Conservation (phyloP, 164 flowering plant genomes). For the Stephania cephalantha region DNA sequence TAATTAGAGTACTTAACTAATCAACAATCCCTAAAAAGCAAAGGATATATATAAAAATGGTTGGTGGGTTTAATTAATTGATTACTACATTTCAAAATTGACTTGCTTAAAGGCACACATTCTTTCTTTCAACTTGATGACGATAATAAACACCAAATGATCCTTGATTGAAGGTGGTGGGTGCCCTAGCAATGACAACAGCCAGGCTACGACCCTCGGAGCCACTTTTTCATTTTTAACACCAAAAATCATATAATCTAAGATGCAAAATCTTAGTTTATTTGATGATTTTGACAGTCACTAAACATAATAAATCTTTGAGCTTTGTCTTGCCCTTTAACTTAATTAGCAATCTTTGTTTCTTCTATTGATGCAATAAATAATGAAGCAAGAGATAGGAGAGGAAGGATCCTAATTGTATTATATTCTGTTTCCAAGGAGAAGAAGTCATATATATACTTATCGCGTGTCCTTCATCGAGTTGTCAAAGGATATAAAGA, state of each 20-base stretch:
- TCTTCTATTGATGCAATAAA: not conserved
- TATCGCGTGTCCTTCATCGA: not conserved
- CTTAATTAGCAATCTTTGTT: conserved; percentile 1
- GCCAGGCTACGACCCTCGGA: conserved; percentile 30
- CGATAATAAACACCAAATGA: conserved; percentile 18
- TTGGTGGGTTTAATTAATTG: not conserved
- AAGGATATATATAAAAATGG: not conserved
- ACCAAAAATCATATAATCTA: not conserved
- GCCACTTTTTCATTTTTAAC: conserved; percentile 14
- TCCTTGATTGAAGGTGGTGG: conserved; percentile 32
- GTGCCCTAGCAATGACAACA: conserved; percentile 30
- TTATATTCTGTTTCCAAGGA: conserved; percentile 23
- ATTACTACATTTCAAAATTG: not conserved
- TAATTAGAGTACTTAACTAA: too few relatives aligned
- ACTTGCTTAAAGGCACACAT: conserved; percentile 4
- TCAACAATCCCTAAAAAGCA: not conserved
- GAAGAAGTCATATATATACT: conserved; percentile 10
- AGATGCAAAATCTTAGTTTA: conserved; percentile 20
- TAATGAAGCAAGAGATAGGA: not conserved
- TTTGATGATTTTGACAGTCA: conserved; percentile 38
- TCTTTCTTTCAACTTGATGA: conserved; percentile 28
- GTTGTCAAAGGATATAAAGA: conserved; percentile 15
- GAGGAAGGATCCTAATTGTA: not conserved
- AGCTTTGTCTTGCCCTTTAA: not conserved
- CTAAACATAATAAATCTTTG: conserved; percentile 19